phyloP scores from a whole-genome alignment of 805 yeast genomes.

The Lipomyces japonicus region DNA sequence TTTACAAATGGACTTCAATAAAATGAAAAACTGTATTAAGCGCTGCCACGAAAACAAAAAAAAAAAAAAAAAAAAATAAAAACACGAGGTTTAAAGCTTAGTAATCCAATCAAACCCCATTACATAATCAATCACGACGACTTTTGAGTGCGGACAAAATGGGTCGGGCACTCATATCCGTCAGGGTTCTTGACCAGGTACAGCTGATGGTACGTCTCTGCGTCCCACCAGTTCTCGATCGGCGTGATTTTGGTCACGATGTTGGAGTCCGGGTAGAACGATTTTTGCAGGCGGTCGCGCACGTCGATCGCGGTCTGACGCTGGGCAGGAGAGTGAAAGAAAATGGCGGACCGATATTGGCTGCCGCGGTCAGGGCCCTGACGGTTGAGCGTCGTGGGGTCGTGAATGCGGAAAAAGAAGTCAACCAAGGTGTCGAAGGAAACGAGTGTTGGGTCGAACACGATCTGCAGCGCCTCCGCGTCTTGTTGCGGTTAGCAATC shows the following conservation, averaged over 20 bases:
- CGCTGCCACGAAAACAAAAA: background rate
- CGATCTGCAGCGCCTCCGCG: conserved; percentile 81
- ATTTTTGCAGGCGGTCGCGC: conserved; percentile 56
- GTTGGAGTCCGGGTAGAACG: conserved; percentile 64
- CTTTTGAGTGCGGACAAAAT: conserved; percentile 63
- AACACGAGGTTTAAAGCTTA: background rate
- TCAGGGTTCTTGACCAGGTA: conserved; percentile 75
- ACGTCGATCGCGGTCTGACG: conserved; percentile 42
- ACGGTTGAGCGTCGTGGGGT: conserved; percentile 76
- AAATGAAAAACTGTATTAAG: conserved; percentile 2
- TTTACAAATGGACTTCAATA: background rate
- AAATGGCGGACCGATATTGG: conserved; percentile 84
- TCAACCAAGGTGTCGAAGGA: conserved; percentile 61
- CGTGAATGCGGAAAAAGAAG: conserved; percentile 88
- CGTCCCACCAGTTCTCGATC: conserved; percentile 72
- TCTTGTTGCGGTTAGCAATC: conserved; percentile 30
- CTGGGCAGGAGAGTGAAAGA: conserved; percentile 56
- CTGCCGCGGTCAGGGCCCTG: conserved; percentile 91
- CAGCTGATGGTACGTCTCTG: conserved; percentile 91
- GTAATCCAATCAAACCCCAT: background rate
- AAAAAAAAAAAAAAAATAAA: no score
- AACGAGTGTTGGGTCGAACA: conserved; percentile 70
- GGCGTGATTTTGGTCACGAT: conserved; percentile 72
- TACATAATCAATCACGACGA: background rate
- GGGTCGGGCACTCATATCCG: conserved; percentile 87